Conservation (phyloP, 371 early-diverging fungal genomes). For the Mucor ambiguus region DNA sequence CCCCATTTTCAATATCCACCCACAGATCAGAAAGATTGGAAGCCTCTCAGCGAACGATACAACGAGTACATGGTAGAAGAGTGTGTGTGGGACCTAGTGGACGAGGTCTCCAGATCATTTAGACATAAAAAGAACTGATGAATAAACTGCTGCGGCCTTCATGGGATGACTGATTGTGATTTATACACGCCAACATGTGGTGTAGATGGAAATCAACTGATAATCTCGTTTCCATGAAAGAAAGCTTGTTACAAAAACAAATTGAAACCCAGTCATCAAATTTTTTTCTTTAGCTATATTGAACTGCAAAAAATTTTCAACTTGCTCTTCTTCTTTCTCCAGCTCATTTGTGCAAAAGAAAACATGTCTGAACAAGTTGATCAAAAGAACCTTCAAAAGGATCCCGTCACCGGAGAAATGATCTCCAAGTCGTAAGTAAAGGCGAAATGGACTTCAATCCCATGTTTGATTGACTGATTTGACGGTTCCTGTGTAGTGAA, state of each 20-base stretch:
- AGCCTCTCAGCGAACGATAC: constrained; percentile 63
- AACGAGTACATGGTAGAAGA: constrained; percentile 68
- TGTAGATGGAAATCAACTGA: background rate
- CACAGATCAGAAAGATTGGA: constrained; percentile 53
- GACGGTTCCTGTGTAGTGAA: constrained; percentile 62
- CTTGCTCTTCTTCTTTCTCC: constrained; percentile 6
- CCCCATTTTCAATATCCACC: constrained; percentile 68
- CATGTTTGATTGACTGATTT: background rate
- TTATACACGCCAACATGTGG: background rate
- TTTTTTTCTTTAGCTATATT: background rate
- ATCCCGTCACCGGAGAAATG: constrained; percentile 93
- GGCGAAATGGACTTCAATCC: too few relatives aligned
- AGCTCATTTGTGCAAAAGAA: background rate
- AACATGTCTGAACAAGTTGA: constrained; percentile 33
- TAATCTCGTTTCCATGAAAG: constrained; percentile 1
- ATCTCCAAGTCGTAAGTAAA: constrained; percentile 90
- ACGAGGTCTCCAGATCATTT: constrained; percentile 55
- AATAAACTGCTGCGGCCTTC: background rate
- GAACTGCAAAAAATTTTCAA: constrained; percentile 8
- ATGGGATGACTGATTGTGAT: background rate
- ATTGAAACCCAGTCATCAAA: constrained; percentile 2
- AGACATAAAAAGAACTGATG: constrained; percentile 13
- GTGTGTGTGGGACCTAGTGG: constrained; percentile 66
- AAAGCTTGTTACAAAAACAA: background rate
- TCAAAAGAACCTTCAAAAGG: constrained; percentile 77